phyloP scores from a whole-genome alignment of 371 early-diverging fungal species.

The Mortierella sp. region DNA sequence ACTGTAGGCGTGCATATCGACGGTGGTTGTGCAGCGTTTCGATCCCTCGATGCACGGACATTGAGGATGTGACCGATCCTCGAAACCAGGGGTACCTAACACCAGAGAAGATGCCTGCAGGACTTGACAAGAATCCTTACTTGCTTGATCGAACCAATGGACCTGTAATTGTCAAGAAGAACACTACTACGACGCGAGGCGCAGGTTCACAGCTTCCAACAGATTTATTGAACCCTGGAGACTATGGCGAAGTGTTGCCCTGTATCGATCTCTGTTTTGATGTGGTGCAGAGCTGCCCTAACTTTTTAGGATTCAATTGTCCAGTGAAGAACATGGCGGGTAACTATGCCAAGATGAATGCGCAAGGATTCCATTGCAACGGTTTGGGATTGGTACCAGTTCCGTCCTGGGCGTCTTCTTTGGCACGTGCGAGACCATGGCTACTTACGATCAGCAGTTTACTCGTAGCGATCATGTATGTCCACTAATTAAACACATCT shows the following conservation, averaged over 20 bases:
- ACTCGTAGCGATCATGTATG: not conserved
- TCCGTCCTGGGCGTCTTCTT: slow-evolving; percentile 12
- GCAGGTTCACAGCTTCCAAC: slow-evolving; percentile 29
- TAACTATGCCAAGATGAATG: slow-evolving; percentile 42
- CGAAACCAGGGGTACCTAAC: slow-evolving; percentile 20
- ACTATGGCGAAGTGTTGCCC: slow-evolving; percentile 67
- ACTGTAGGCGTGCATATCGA: slow-evolving; percentile 69
- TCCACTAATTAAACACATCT: not conserved
- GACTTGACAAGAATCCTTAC: slow-evolving; percentile 36
- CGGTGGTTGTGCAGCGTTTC: slow-evolving; percentile 73
- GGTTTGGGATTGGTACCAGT: slow-evolving; percentile 47
- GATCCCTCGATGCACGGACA: slow-evolving; percentile 70
- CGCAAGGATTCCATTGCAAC: slow-evolving; percentile 42
- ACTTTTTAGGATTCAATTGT: slow-evolving; percentile 68
- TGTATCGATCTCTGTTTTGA: slow-evolving; percentile 74
- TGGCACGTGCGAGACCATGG: not conserved
- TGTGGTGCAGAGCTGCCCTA: slow-evolving; percentile 74
- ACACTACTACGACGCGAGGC: slow-evolving; percentile 44
- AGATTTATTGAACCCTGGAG: slow-evolving; percentile 52
- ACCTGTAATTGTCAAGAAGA: slow-evolving; percentile 46
- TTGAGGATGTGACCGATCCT: slow-evolving; percentile 30
- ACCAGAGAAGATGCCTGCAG: not conserved
- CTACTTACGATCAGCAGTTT: not conserved
- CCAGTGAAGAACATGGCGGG: slow-evolving; percentile 62
- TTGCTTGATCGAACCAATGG: slow-evolving; percentile 34